These are phyloP conservation scores for Gossypium gossypioides DNA, from an alignment of 441 rosid species.

Conservation along the genomic window DNA sequence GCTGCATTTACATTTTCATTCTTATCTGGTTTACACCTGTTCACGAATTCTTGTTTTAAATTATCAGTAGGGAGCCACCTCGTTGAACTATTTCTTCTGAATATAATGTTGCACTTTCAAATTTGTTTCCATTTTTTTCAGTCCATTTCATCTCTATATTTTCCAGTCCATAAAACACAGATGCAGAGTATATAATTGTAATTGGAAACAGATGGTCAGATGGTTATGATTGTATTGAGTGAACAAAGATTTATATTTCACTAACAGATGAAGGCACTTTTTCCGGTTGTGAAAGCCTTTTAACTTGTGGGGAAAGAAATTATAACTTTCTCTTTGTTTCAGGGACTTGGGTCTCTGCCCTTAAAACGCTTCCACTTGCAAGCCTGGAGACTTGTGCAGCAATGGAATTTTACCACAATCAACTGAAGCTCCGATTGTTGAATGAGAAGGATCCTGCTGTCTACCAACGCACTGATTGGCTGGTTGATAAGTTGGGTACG, in stretches of 20 bases:
- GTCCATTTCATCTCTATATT: not conserved
- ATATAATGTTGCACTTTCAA: not conserved
- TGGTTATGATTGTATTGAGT: not conserved
- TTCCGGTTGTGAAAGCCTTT: not conserved
- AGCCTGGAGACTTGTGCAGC: conserved; percentile 82
- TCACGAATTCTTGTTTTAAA: not conserved
- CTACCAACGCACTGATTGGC: conserved; percentile 79
- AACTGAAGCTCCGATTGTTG: conserved; percentile 61
- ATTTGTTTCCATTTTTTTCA: not conserved
- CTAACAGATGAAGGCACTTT: not conserved
- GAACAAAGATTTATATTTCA: not conserved
- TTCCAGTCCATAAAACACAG: not conserved
- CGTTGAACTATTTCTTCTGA: not conserved
- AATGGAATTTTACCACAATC: conserved; percentile 80
- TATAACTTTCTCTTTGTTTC: conserved; percentile 11
- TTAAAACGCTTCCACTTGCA: conserved; percentile 61
- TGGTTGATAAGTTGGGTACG: conserved; percentile 77
- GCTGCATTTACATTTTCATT: not conserved
- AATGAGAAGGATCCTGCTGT: conserved; percentile 52
- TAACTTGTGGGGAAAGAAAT: not conserved
- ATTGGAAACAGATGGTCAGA: not conserved
- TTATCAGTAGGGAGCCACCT: not conserved
- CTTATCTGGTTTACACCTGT: not conserved
- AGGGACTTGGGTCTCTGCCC: conserved; percentile 57
- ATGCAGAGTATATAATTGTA: not conserved